A percentile compares a stretch with the other conserved stretches of the same genome.
These are phyloP conservation scores for Hirsutella thompsonii DNA, from an alignment of 2,329 filamentous ascomycete species.

Conservation along the genomic window DNA sequence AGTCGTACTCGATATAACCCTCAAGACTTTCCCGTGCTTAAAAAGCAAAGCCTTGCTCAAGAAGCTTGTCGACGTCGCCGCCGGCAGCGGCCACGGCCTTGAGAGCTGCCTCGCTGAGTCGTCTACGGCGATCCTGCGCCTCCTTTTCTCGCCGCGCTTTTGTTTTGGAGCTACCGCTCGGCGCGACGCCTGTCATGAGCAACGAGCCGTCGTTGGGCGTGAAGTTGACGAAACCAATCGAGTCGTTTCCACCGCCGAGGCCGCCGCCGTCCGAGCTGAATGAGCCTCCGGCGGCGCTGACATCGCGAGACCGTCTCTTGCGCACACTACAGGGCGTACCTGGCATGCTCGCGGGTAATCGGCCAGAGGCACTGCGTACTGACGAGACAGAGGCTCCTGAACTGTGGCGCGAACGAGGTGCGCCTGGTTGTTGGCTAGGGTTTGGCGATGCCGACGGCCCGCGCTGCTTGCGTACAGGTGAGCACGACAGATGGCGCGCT, in stretches of 20 bases:
- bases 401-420: slow-evolving; percentile 22
- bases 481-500: slow-evolving; percentile 31
- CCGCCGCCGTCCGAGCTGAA: slow-evolving; percentile 9
- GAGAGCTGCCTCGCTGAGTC: slow-evolving; percentile 54
- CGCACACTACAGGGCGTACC: slow-evolving; percentile 26
- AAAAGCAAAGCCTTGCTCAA: slow-evolving; percentile 35
- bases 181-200: slow-evolving; percentile 82
- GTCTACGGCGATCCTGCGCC: slow-evolving; percentile 61
- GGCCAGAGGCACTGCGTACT: slow-evolving; percentile 21
- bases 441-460: slow-evolving; percentile 27
- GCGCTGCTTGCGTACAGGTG: slow-evolving; percentile 28
- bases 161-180: slow-evolving; percentile 83
- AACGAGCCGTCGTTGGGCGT: slow-evolving; percentile 66
- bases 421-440: slow-evolving; percentile 13
- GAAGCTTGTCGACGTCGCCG: slow-evolving; percentile 46
- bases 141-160: slow-evolving; percentile 88
- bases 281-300: slow-evolving; percentile 9
- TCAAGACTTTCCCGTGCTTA: slow-evolving; percentile 6
- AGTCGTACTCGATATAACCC: background rate
- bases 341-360: slow-evolving; percentile 19
- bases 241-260: background rate
- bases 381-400: slow-evolving; percentile 24
- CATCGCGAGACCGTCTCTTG: slow-evolving; percentile 24
- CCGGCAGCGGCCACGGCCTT: slow-evolving; percentile 59
- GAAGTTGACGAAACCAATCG: slow-evolving; percentile 70